Evolutionary conservation across 1,139 yeast species (phyloP).

Genomic region (Torulaspora globosa): DNA sequence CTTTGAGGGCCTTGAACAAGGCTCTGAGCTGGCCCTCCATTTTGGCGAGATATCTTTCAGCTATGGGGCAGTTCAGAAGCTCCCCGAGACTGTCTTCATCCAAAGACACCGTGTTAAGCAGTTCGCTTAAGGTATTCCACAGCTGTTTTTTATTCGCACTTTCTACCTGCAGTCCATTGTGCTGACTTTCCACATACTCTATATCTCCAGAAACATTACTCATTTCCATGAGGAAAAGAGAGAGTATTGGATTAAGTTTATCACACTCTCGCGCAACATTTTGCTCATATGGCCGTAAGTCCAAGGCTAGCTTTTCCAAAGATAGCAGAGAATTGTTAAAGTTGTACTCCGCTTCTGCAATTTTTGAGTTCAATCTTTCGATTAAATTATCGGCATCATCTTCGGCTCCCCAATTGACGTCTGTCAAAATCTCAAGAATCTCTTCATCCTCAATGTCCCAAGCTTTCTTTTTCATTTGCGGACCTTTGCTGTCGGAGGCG

Average conservation of each 20-base stretch:
- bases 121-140: slow-evolving; percentile 63
- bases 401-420: slow-evolving; percentile 64
- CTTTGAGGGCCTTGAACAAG: slow-evolving; percentile 59
- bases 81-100: slow-evolving; percentile 51
- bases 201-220: slow-evolving; percentile 64
- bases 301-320: slow-evolving; percentile 40
- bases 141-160: slow-evolving; percentile 74
- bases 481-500: neutral
- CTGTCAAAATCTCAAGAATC: slow-evolving; percentile 53
- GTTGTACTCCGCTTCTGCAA: slow-evolving; percentile 47
- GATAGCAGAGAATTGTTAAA: slow-evolving; percentile 43
- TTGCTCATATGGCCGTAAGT: slow-evolving; percentile 44
- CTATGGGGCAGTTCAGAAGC: slow-evolving; percentile 47
- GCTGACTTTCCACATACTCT: slow-evolving; percentile 65
- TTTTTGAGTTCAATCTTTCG: slow-evolving; percentile 51
- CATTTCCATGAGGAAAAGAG: slow-evolving; percentile 55
- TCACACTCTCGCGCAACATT: slow-evolving; percentile 57
- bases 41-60: slow-evolving; percentile 45
- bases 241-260: slow-evolving; percentile 52
- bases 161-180: slow-evolving; percentile 79
- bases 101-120: slow-evolving; percentile 65
- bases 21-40: slow-evolving; percentile 59
- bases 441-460: slow-evolving; percentile 28
- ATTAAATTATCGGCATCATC: slow-evolving; percentile 60
- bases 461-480: slow-evolving; percentile 2